Conservation (phyloP, 2,329 filamentous ascomycete species). For the Chaetomium globosum region DNA sequence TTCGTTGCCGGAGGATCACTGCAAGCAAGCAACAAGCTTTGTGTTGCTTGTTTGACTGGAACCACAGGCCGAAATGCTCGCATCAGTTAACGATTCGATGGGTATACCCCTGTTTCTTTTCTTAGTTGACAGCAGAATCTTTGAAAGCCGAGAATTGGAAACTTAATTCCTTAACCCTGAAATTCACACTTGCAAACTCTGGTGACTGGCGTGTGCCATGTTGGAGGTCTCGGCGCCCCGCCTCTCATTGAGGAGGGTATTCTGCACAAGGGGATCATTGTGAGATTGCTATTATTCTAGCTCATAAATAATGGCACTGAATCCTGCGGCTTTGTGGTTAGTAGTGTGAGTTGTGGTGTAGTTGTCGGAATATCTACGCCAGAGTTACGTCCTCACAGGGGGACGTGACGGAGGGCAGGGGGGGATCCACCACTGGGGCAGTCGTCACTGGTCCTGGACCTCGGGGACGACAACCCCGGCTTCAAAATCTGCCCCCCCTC, state of each 20-base stretch:
- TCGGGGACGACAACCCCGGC: too few relatives aligned
- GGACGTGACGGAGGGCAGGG: too few relatives aligned
- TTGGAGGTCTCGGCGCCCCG: not conserved
- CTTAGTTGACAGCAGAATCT: not conserved
- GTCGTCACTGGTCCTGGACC: too few relatives aligned
- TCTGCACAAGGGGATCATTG: not conserved
- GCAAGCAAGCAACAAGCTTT: not conserved
- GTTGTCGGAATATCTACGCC: too few relatives aligned
- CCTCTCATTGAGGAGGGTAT: not conserved
- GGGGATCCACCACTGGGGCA: too few relatives aligned
- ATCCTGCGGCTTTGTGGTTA: not conserved
- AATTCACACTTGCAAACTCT: not conserved
- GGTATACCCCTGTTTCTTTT: too few relatives aligned
- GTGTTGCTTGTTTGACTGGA: not conserved
- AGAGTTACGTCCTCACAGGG: too few relatives aligned
- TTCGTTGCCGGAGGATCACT: too few relatives aligned
- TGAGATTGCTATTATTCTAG: not conserved
- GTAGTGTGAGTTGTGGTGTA: not conserved
- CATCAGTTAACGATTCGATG: too few relatives aligned
- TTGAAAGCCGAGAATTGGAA: not conserved
- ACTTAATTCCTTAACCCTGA: not conserved
- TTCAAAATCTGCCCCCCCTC: too few relatives aligned
- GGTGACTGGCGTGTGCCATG: not conserved
- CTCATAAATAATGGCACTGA: not conserved
- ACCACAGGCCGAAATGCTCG: not conserved